A percentile compares a stretch with the other conserved stretches of the same genome.
These are phyloP conservation scores for Quercus mongolica DNA, from an alignment of 306 rosid genomes.

Conservation along the genomic window DNA sequence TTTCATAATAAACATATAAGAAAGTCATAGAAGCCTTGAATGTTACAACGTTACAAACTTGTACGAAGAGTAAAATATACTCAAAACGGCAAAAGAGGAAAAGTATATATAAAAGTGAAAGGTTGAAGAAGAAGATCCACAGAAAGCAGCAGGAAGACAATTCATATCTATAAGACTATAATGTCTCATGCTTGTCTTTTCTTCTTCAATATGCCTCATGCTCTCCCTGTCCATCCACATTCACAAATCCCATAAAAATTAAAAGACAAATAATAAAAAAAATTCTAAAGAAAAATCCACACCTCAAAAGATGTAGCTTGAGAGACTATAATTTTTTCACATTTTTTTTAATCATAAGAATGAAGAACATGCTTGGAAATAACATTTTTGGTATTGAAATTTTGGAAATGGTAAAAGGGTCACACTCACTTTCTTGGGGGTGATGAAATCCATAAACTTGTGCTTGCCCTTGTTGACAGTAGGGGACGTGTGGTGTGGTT, in stretches of 20 bases:
- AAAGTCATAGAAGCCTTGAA: neutral
- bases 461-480: conserved; percentile 39
- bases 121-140: neutral
- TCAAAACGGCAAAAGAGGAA: neutral
- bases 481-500: conserved; percentile 19
- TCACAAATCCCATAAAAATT: neutral
- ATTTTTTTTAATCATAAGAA: neutral
- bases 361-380: neutral
- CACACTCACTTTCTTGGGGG: conserved; percentile 50
- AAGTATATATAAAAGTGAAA: neutral
- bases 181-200: neutral
- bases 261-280: too few species aligned
- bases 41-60: neutral
- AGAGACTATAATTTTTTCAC: too few species aligned
- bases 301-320: too few species aligned
- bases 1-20: neutral
- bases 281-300: too few species aligned
- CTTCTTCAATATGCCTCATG: neutral
- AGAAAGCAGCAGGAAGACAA: neutral
- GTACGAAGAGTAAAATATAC: neutral
- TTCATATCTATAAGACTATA: too few species aligned
- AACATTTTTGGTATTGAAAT: neutral
- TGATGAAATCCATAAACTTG: conserved; percentile 49
- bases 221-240: neutral
- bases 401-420: neutral